Conservation (phyloP, 164 flowering plant genomes). For the Buxus sempervirens region DNA sequence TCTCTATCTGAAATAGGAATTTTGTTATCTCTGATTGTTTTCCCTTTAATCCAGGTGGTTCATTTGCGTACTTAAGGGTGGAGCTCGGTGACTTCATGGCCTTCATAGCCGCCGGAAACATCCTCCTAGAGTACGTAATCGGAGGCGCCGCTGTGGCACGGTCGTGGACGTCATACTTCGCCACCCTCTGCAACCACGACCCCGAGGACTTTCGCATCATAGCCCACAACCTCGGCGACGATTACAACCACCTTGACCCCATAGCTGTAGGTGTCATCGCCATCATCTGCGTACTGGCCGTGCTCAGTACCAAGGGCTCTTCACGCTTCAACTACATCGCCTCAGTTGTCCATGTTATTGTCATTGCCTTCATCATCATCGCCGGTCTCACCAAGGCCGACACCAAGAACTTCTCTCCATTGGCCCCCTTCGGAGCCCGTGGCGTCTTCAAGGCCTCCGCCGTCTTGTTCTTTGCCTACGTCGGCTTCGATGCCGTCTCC, state of each 20-base stretch:
- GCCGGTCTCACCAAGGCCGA: slow-evolving; percentile 52
- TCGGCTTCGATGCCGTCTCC: slow-evolving; percentile 59
- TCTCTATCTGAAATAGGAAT: too few species aligned
- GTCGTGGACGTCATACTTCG: slow-evolving; percentile 71
- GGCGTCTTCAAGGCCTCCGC: slow-evolving; percentile 63
- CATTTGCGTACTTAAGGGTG: slow-evolving; percentile 70
- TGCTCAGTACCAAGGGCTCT: slow-evolving; percentile 44
- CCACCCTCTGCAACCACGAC: slow-evolving; percentile 46
- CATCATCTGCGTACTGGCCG: slow-evolving; percentile 27
- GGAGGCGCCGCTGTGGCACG: slow-evolving; percentile 64
- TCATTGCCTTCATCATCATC: slow-evolving; percentile 48
- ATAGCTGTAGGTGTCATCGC: slow-evolving; percentile 39
- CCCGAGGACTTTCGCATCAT: slow-evolving; percentile 40
- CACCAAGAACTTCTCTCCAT: slow-evolving; percentile 29
- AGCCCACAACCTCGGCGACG: slow-evolving; percentile 22
- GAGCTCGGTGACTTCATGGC: slow-evolving; percentile 81
- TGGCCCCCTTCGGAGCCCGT: slow-evolving; percentile 44
- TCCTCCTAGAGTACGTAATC: slow-evolving; percentile 54
- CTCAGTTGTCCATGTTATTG: slow-evolving; percentile 35
- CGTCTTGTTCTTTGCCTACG: slow-evolving; percentile 57
- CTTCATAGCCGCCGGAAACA: slow-evolving; percentile 74
- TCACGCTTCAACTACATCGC: slow-evolving; percentile 55
- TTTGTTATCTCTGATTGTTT: too few species aligned
- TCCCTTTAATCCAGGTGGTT: slow-evolving; percentile 44
- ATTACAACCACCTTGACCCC: slow-evolving; percentile 57